These are phyloP conservation scores for Elongisporangium prolatum DNA, from an alignment of 352 stramenopile genomes.

Conservation along the genomic window DNA sequence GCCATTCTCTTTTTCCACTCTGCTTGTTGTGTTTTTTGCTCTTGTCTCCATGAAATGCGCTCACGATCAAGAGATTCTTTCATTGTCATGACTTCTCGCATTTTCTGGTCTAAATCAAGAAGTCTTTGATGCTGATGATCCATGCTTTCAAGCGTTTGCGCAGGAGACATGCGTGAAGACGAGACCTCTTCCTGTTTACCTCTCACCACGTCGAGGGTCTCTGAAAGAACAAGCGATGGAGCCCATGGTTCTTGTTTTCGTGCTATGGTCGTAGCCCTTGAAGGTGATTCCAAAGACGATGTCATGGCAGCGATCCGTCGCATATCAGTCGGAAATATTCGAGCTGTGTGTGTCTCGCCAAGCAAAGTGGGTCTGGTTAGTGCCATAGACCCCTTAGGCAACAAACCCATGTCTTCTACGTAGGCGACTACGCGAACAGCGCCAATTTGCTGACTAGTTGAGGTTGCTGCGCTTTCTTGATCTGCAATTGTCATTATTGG, in stretches of 20 bases:
- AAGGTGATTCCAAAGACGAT: not conserved
- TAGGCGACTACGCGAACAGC: slow-evolving; percentile 29
- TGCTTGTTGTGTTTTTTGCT: slow-evolving; percentile 40
- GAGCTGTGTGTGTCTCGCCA: not conserved
- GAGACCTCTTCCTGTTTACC: not conserved
- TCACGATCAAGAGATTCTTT: slow-evolving; percentile 31
- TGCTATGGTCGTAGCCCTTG: not conserved
- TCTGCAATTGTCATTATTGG: slow-evolving; percentile 33
- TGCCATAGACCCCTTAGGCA: not conserved
- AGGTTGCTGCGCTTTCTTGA: slow-evolving; percentile 1
- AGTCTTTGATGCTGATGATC: not conserved
- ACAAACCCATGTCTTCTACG: slow-evolving; percentile 26
- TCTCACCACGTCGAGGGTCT: not conserved
- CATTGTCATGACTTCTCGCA: slow-evolving; percentile 17
- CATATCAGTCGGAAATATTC: not conserved
- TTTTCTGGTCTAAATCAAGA: slow-evolving; percentile 10
- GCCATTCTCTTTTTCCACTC: slow-evolving; percentile 54
- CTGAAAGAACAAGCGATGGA: not conserved
- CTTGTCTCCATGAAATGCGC: slow-evolving; percentile 32
- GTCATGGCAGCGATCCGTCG: not conserved
- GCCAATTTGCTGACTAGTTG: slow-evolving; percentile 12
- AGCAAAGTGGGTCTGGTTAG: not conserved
- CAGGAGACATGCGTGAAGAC: not conserved
- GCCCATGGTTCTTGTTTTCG: not conserved
- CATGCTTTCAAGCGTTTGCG: not conserved